Evolutionary conservation across 495 filamentous ascomycete genomes (phyloP), one percentile per base, ranked within the genome.

Genomic region (Penicillium roqueforti): DNA sequence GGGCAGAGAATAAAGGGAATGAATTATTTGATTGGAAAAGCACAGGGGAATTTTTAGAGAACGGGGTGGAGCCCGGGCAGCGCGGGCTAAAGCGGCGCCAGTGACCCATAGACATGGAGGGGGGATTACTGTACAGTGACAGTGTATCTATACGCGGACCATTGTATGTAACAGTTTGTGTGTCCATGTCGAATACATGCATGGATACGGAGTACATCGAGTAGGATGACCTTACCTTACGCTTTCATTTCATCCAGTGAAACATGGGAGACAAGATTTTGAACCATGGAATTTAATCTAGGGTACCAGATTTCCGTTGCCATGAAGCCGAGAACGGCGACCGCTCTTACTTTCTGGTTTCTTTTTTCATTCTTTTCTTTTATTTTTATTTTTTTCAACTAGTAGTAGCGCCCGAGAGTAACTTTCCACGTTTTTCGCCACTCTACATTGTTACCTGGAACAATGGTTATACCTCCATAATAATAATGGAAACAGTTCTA

Each of bases 81-180:
- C 40, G 54, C 62, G 59, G 62, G 62, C 62, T 65, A 62, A 59
- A 60, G 62, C 59, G 57, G 57, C 69, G 70, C 63, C 67, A 65
- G 56, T 58, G 70, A 69, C 70, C 70, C 70, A 66, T 73, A 61
- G 67, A 66, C 63, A 67, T 70, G 68, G 72, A 70, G 56, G 65
- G 68, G 63, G 67, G 58, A 59, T 43, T 42, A 52, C 50, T 23
- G 39, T 52, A 51, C 28, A 2, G 22, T 23, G 4, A 23, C n/a
- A 20, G 22, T 19, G 34, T 49, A 36, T 36, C 32, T 36, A 50
- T 36, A 28, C 26, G 10, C 13, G 28, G 28, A 31, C 28, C 9
- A 26, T 43, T 37, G 16, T 28, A n/a, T 45, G 16, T 18, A 43
- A 34, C 18, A 4, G 20, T 26, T 14, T 46, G 28, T 20, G 7